A percentile compares a stretch with the other conserved stretches of the same genome.
Conservation (phyloP, 1,284 basidiomycete species). For the Cryptococcus sp. region DNA sequence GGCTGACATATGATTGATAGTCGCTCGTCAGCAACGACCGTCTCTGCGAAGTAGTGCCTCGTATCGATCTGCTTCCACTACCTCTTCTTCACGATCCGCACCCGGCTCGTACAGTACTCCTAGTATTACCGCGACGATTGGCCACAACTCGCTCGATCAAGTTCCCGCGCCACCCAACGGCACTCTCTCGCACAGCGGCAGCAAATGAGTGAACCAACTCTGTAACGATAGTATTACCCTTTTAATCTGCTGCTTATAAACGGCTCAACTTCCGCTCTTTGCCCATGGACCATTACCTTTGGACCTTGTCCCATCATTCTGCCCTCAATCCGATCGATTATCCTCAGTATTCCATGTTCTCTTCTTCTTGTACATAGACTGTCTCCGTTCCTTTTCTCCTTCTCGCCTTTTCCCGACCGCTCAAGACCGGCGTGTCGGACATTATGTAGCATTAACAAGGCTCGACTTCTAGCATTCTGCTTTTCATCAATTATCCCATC, state of each 20-base stretch:
- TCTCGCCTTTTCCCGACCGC: no score
- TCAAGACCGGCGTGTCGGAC: no score
- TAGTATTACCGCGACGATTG: conserved; percentile 18
- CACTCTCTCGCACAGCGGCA: background rate
- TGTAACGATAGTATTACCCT: conserved; percentile 9
- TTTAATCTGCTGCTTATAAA: conserved; percentile 5
- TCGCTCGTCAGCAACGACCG: conserved; percentile 18
- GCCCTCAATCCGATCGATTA: no score
- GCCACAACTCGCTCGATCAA: conserved; percentile 15
- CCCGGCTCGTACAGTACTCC: conserved; percentile 6
- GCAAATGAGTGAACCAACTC: background rate
- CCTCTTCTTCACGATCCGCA: background rate
- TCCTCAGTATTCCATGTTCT: no score
- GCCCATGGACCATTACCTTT: no score
- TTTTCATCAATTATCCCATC: no score
- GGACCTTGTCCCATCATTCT: no score
- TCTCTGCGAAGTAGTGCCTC: background rate
- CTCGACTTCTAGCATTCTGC: no score
- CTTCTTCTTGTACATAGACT: no score
- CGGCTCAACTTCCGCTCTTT: background rate
- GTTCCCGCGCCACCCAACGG: conserved; percentile 4
- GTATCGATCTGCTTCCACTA: background rate
- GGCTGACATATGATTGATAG: background rate
- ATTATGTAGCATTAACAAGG: no score
- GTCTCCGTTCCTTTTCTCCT: background rate